These are phyloP conservation scores for Pythium utonaiense DNA, from an alignment of 352 stramenopile species.

Conservation along the genomic window DNA sequence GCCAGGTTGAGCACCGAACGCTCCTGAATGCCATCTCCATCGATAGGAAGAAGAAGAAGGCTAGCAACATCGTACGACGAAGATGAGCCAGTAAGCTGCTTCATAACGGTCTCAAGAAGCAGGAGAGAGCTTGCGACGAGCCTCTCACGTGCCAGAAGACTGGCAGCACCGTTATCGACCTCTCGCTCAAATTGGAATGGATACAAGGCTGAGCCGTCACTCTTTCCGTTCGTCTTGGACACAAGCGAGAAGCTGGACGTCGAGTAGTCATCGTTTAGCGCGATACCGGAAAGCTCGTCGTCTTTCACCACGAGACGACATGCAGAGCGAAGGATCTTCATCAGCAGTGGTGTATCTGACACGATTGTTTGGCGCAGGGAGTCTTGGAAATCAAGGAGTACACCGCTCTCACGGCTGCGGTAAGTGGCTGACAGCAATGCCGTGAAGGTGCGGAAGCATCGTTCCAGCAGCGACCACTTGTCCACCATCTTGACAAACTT, in stretches of 20 bases:
- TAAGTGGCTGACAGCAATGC: constrained; percentile 43
- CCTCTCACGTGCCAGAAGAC: constrained; percentile 26
- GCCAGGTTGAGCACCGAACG: constrained; percentile 43
- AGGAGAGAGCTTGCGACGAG: constrained; percentile 45
- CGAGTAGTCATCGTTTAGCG: constrained; percentile 24
- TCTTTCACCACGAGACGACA: constrained; percentile 13
- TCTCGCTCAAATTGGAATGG: constrained; percentile 37
- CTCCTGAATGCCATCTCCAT: constrained; percentile 34
- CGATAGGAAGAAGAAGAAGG: constrained; percentile 46
- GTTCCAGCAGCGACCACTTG: constrained; percentile 44
- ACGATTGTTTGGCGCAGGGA: constrained; percentile 45
- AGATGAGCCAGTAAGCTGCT: not conserved
- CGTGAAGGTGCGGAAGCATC: constrained; percentile 52
- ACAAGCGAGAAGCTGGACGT: not conserved
- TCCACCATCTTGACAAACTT: constrained; percentile 38
- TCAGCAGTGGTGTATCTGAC: constrained; percentile 48
- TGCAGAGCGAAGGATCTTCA: constrained; percentile 44
- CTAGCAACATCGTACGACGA: not conserved
- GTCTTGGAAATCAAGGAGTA: constrained; percentile 42
- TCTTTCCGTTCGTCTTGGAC: constrained; percentile 2
- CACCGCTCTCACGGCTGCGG: constrained; percentile 31
- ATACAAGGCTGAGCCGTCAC: constrained; percentile 19
- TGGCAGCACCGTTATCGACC: constrained; percentile 17
- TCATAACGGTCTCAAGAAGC: constrained; percentile 41
- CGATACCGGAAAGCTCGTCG: not conserved